Percentiles rank a stretch among this genome's conserved stretches.
Conservation (phyloP, 169 alveolate genomes). For the Toxoplasma gondii region DNA sequence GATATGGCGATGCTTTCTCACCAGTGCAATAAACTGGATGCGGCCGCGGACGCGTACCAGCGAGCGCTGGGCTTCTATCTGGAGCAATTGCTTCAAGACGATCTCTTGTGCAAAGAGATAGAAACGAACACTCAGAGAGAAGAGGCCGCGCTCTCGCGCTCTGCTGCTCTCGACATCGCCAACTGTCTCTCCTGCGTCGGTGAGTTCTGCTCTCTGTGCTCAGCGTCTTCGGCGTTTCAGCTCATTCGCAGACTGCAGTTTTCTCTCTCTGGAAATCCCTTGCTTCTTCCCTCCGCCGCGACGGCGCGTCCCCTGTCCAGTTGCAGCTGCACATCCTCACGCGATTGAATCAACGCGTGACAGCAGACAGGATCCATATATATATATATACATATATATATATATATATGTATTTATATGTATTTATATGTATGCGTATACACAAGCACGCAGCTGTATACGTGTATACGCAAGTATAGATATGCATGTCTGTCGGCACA, state of each 20-base stretch:
- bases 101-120: neutral
- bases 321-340: too few relatives aligned
- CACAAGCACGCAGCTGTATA: neutral
- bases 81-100: neutral
- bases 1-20: slow-evolving; percentile 27
- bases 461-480: neutral
- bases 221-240: too few relatives aligned
- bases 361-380: too few relatives aligned
- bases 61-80: neutral
- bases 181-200: slow-evolving; percentile 11
- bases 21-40: slow-evolving; percentile 22
- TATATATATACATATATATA: neutral
- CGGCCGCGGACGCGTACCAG: neutral
- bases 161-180: neutral
- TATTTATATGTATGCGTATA: neutral
- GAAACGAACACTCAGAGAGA: neutral
- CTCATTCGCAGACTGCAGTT: too few relatives aligned
- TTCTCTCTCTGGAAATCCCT: too few relatives aligned
- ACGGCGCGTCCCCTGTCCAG: too few relatives aligned
- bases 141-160: neutral
- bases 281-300: too few relatives aligned
- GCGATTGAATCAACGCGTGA: too few relatives aligned
- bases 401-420: neutral
- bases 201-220: neutral
- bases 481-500: neutral